These are phyloP conservation scores for Abrus pulchellus DNA, from an alignment of 306 rosid species.

Conservation along the genomic window DNA sequence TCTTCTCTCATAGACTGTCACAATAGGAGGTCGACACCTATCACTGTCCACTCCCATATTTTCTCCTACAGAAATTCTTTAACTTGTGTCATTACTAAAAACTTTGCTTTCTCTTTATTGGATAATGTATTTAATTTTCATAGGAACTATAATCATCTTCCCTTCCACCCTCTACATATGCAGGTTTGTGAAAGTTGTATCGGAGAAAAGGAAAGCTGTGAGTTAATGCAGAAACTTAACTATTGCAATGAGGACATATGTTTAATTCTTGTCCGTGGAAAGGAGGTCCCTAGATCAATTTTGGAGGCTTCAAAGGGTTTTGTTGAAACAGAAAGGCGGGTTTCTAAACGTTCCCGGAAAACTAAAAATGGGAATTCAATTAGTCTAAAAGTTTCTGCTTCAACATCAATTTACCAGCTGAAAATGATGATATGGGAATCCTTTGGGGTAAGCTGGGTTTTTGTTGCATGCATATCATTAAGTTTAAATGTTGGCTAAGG, in stretches of 20 bases:
- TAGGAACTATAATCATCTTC: background rate
- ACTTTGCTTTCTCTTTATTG: background rate
- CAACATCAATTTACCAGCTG: slow-evolving; percentile 88
- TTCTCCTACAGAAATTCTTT: background rate
- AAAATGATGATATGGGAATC: slow-evolving; percentile 99
- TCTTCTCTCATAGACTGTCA: too few relatives aligned
- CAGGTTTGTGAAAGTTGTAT: slow-evolving; percentile 92
- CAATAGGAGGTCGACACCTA: too few relatives aligned
- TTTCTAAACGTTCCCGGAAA: slow-evolving; percentile 91
- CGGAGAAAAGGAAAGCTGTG: slow-evolving; percentile 90
- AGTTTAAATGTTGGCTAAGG: slow-evolving; percentile 45
- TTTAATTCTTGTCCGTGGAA: slow-evolving; percentile 82
- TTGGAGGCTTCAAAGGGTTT: slow-evolving; percentile 80
- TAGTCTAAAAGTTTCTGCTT: slow-evolving; percentile 86
- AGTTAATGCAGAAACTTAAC: slow-evolving; percentile 85
- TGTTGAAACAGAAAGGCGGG: slow-evolving; percentile 85
- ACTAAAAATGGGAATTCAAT: slow-evolving; percentile 77
- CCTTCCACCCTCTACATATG: slow-evolving; percentile 27
- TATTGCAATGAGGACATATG: slow-evolving; percentile 80
- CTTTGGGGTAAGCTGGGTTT: slow-evolving; percentile 80
- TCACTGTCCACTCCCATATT: background rate
- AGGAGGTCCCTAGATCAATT: slow-evolving; percentile 94
- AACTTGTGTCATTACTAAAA: background rate
- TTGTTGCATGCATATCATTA: slow-evolving; percentile 22
- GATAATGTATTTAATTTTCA: slow-evolving; percentile 13